phyloP scores from a whole-genome alignment of 83 land plant species.

The Thuja plicata region DNA sequence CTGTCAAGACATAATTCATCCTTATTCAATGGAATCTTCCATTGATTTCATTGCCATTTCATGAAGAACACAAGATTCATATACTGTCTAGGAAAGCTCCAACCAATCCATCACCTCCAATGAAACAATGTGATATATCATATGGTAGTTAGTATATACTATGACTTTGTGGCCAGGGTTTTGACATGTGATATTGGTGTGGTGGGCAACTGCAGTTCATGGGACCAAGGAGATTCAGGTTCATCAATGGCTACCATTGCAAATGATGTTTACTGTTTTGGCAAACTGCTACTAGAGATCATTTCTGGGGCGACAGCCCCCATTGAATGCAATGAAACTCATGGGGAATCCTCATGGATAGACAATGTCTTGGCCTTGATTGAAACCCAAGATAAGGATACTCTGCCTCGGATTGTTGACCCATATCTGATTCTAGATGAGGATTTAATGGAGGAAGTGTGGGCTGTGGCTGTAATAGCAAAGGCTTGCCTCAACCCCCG shows the following conservation, averaged over 20 bases:
- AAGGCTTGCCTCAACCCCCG: conserved; percentile 32
- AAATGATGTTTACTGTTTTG: conserved; percentile 33
- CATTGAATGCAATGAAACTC: conserved; percentile 7
- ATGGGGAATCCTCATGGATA: conserved; percentile 28
- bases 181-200: background rate
- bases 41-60: background rate
- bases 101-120: background rate
- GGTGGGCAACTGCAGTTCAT: conserved; percentile 18
- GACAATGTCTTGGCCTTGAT: conserved; percentile 32
- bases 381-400: conserved; percentile 28
- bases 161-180: background rate
- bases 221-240: conserved; percentile 29
- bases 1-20: background rate
- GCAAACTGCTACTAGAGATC: conserved; percentile 38
- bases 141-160: too few relatives aligned
- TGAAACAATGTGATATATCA: background rate
- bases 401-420: conserved; percentile 24
- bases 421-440: conserved; percentile 40
- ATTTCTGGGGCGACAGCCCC: conserved; percentile 25
- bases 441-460: conserved; percentile 36
- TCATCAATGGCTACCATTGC: background rate
- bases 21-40: background rate
- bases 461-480: conserved; percentile 42
- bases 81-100: background rate
- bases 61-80: background rate